These are phyloP conservation scores for Scutellaria minor DNA, from an alignment of 257 asterid genomes.

Conservation along the genomic window DNA sequence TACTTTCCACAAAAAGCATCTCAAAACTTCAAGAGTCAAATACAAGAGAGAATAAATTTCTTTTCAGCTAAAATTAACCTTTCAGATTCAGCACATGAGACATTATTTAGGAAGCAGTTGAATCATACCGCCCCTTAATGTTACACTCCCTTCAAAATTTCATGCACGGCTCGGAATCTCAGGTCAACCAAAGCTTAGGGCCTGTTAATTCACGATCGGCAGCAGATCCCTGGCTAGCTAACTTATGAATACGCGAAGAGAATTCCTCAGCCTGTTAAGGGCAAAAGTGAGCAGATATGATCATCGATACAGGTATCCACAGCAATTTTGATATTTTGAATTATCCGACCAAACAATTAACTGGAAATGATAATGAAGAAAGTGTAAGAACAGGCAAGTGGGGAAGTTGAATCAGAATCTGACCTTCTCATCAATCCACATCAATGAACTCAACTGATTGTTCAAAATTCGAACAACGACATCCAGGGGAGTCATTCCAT, in stretches of 20 bases:
- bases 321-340: neutral
- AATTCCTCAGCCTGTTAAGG: slow-evolving; percentile 76
- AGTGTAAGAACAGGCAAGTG: neutral
- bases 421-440: slow-evolving; percentile 98
- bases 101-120: neutral
- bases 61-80: too few species aligned
- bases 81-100: neutral
- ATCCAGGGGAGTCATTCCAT: slow-evolving; percentile 84
- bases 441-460: slow-evolving; percentile 90
- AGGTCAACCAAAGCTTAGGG: slow-evolving; percentile 68
- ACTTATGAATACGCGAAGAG: slow-evolving; percentile 79
- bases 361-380: neutral
- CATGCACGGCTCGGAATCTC: slow-evolving; percentile 21
- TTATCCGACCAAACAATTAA: neutral
- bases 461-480: slow-evolving; percentile 84
- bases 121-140: neutral
- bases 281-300: slow-evolving; percentile 22
- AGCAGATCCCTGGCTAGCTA: slow-evolving; percentile 73
- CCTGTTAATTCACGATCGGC: slow-evolving; percentile 52
- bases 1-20: neutral
- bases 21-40: neutral
- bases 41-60: neutral
- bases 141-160: neutral
- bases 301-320: neutral
- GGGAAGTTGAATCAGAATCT: slow-evolving; percentile 29